Evolutionary conservation across 805 yeast genomes (phyloP).

Genomic region (Candida lessepsii): DNA sequence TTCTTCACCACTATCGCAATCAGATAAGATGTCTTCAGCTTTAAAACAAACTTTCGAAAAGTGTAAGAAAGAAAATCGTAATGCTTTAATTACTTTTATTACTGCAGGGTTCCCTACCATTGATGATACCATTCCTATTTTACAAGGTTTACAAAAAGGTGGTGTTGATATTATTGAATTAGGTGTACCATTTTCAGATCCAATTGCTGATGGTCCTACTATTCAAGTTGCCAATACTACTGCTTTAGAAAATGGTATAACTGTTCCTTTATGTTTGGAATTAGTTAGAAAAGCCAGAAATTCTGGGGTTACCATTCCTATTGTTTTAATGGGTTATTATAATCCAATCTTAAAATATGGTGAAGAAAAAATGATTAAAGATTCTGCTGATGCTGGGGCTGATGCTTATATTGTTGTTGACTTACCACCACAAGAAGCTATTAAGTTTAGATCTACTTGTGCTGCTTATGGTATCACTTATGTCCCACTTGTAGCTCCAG

Average conservation of each 20-base stretch:
- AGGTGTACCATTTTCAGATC: conserved; percentile 96
- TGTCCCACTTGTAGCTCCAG: conserved; percentile 94
- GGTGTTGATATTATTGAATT: conserved; percentile 95
- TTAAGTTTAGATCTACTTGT: conserved; percentile 76
- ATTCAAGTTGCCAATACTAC: conserved; percentile 83
- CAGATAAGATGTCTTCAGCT: conserved; percentile 51
- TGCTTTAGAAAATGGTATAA: conserved; percentile 83
- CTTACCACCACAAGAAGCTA: conserved; percentile 97
- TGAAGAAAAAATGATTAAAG: conserved; percentile 76
- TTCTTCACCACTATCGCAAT: neutral
- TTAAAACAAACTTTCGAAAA: conserved; percentile 58
- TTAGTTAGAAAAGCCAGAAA: conserved; percentile 72
- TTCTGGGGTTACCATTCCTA: conserved; percentile 83
- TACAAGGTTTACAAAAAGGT: conserved; percentile 87
- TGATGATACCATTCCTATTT: conserved; percentile 82
- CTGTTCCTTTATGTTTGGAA: conserved; percentile 66
- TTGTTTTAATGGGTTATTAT: conserved; percentile 95
- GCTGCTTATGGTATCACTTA: conserved; percentile 69
- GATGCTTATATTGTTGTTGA: conserved; percentile 95
- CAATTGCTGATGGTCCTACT: conserved; percentile 98
- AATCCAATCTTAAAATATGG: conserved; percentile 91
- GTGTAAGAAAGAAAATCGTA: conserved; percentile 67
- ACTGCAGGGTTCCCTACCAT: conserved; percentile 93
- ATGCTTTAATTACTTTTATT: conserved; percentile 85
- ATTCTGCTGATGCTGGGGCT: conserved; percentile 85